Base-by-base conservation (phyloP, 2,329 filamentous ascomycete genomes). In the Coniella vitis region DNA sequence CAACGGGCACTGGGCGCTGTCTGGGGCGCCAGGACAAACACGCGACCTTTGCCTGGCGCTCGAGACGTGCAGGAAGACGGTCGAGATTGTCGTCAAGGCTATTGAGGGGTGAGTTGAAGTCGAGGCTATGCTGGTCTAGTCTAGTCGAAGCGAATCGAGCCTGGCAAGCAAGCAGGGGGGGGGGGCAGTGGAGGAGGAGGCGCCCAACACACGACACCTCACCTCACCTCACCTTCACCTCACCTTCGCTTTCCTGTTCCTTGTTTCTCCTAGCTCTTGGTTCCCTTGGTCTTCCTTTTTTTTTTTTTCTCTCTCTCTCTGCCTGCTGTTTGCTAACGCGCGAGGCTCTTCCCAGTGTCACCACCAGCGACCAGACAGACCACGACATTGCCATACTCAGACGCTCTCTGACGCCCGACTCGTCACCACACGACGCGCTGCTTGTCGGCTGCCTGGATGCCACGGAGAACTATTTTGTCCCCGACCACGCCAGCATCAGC, bases 31-130 rank as follows among this genome's bases (percentile, higher is more conserved):
- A 17, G 39, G 42, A 7, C 43, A 55, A 17, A 34, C 48, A 10
- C 41, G 35, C 10, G 39, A 47, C 10, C 25, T 55, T 10, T 39
- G 29, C 36, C 34, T 38, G 19, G 45, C 35, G 1, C 21, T 55
- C 14, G 47, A 42, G 25, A 38, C 47, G 10, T 52, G 48, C 25
- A 44, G 52, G 14, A 45, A 39, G 31, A 44, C 52, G 4, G 19
- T 54, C 7, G 45, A 47, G n/a, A 38, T 54, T 5, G 44, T 39
- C 17, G 25, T 44, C 13, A 45, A 47, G 16, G 52, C 49, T 12
- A 36, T 43, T 22, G 38, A 48, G 7, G 36, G 35, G 54, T 55
- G 22, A 45, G 54, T 48, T 8, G 8, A 19, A 45, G 54, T 48
- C 10, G 8, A 19, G 25, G 14, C 7, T 13, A n/a, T n/a, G n/a